Evolutionary conservation across 176 grass and related monocot genomes (phyloP), one percentile per base, ranked within the genome.

Genomic region (Eleusine indica): DNA sequence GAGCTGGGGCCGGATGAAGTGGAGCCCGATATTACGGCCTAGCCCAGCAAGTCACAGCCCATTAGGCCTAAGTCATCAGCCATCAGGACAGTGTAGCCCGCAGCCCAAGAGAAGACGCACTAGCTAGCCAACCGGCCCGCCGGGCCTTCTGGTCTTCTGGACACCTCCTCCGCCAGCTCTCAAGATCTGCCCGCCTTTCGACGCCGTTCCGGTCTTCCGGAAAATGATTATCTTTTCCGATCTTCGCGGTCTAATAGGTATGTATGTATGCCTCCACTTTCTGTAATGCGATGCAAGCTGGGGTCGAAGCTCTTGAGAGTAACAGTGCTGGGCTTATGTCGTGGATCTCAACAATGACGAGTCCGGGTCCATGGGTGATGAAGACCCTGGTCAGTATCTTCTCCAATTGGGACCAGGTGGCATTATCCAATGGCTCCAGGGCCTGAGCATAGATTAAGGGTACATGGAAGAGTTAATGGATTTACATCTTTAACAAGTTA

Each of bases 301-400:
- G 90, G 48, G 83, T 98, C 78, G 95, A 93, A 51, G 93, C 95
- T 37, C 88, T 98, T 61, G 95, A 98, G 78, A 94, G 79, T 46
- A 89, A 97, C 48, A 97, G 95, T 68, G 80, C 91, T 9, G 89
- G 79, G 11, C 61, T 74, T 28, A 98, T 68, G 81, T 88, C 7
- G 73, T 93, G 22, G 89, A 98, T 66, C 78, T 88, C 68, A 95
- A 95, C 22, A 92, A 95, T 32, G 91, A 93, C 39, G 92, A 95
- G 28, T 92, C 91, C 71, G 96, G 83, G 68, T 98, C 96, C 84
- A 71, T 85, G 6, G 92, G 95, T 70, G 96, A 95, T 56, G 96
- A 98, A 39, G 89, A 98, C 38, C 92, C 92, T 84, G 92, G 95
- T 94, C 12, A 21, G 79, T 81, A 58, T 66, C 17, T 71, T 47